Conservation (phyloP, 306 rosid genomes). For the Malus fusca region DNA sequence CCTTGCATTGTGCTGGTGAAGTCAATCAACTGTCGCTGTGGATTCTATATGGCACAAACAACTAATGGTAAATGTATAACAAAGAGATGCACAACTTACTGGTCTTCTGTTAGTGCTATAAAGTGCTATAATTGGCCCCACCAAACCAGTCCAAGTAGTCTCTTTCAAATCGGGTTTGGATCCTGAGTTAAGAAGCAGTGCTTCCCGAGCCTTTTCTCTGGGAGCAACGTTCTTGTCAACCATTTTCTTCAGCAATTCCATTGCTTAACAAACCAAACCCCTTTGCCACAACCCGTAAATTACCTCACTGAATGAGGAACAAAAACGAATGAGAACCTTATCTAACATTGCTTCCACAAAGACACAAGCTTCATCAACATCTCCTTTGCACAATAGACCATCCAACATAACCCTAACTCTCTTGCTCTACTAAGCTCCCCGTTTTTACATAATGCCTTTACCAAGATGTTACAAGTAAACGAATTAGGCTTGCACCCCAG, state of each 20-base stretch:
- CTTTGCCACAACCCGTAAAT: conserved; percentile 47
- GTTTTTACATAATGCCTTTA: conserved; percentile 36
- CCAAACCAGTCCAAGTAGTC: conserved; percentile 32
- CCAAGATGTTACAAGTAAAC: conserved; percentile 55
- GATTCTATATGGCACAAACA: not conserved
- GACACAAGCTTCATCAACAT: conserved; percentile 44
- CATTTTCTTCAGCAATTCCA: conserved; percentile 39
- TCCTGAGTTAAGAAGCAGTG: conserved; percentile 33
- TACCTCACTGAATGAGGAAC: conserved; percentile 45
- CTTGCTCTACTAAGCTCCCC: conserved; percentile 33
- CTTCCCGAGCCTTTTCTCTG: conserved; percentile 51
- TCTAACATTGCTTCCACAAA: conserved; percentile 57
- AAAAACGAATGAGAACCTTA: conserved; percentile 29
- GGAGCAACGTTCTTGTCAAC: conserved; percentile 35
- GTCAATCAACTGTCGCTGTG: not conserved
- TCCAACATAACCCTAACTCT: conserved; percentile 44
- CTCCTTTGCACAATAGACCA: conserved; percentile 42
- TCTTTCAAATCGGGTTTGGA: conserved; percentile 22
- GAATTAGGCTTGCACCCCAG: conserved; percentile 59
- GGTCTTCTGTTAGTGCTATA: not conserved
- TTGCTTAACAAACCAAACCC: conserved; percentile 39
- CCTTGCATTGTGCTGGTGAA: conserved; percentile 3
- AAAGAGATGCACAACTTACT: too few species aligned
- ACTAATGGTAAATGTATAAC: not conserved
- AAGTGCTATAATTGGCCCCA: conserved; percentile 2